Conservation (phyloP, 225 moss, liverwort and hornwort species). For the Neckera pumila region DNA sequence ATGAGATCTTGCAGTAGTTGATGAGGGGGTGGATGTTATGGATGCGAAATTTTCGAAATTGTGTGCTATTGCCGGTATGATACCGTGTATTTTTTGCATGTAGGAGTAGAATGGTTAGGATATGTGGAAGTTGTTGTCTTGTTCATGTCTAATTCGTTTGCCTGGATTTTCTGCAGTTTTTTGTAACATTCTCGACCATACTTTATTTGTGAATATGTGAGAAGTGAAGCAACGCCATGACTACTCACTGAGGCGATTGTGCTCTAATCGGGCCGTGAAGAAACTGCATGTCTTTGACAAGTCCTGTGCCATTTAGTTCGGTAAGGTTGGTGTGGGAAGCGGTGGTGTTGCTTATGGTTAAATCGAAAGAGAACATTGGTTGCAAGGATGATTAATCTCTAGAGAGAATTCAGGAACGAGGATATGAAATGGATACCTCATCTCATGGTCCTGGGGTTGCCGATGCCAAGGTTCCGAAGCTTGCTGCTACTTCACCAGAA, state of each 20-base stretch:
- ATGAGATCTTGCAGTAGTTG: neutral
- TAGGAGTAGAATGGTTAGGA: neutral
- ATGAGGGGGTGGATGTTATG: neutral
- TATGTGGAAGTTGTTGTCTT: neutral
- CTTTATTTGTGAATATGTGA: neutral
- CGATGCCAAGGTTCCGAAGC: neutral
- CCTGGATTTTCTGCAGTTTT: neutral
- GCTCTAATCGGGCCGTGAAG: neutral
- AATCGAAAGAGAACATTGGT: neutral
- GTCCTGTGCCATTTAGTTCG: neutral
- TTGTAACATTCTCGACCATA: neutral
- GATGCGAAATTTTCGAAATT: neutral
- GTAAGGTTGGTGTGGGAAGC: neutral
- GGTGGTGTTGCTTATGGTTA: neutral
- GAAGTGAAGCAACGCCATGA: neutral
- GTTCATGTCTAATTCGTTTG: neutral
- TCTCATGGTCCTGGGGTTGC: neutral
- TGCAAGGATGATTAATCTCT: neutral
- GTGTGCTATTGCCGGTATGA: neutral
- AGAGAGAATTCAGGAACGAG: neutral
- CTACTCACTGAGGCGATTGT: neutral
- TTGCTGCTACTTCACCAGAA: neutral
- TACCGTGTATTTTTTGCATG: neutral
- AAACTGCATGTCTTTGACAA: neutral
- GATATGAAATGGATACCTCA: constrained; percentile 14